phyloP scores from a whole-genome alignment of 2,329 filamentous ascomycete genomes.

The Aspergillus fumigatus region DNA sequence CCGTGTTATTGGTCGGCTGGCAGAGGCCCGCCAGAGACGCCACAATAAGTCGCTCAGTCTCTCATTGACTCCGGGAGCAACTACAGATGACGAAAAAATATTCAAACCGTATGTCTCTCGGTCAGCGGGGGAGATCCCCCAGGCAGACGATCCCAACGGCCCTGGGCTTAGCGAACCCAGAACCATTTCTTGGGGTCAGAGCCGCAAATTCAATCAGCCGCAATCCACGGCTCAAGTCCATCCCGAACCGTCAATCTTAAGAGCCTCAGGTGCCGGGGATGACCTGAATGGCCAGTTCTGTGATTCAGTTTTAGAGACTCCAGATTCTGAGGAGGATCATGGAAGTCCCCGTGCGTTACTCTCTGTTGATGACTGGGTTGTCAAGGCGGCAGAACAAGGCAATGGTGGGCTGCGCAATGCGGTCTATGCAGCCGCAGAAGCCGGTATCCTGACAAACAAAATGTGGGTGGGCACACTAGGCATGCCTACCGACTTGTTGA shows the following conservation, averaged over 20 bases:
- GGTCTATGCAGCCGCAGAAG: conserved; percentile 69
- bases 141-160: conserved; percentile 26
- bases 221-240: conserved; percentile 68
- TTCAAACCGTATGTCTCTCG: conserved; percentile 32
- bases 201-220: conserved; percentile 68
- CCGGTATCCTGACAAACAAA: conserved; percentile 65
- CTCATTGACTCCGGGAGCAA: conserved; percentile 35
- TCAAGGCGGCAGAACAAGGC: conserved; percentile 80
- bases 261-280: conserved; percentile 32
- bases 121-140: conserved; percentile 23
- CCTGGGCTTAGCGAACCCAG: conserved; percentile 60
- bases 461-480: conserved; percentile 87
- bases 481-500: conserved; percentile 84
- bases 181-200: conserved; percentile 68
- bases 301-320: conserved; percentile 13
- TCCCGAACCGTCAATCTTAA: conserved; percentile 68
- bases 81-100: conserved; percentile 36
- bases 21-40: conserved; percentile 15
- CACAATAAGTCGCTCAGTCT: conserved; percentile 18
- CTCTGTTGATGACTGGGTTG: conserved; percentile 69
- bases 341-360: conserved; percentile 60
- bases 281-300: conserved; percentile 17
- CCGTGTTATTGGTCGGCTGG: conserved; percentile 20
- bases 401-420: conserved; percentile 90
- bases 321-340: conserved; percentile 34